Evolutionary conservation across 768 basidiomycete genomes (phyloP), one percentile per base, ranked within the genome.

Genomic region (Suillus paluster): DNA sequence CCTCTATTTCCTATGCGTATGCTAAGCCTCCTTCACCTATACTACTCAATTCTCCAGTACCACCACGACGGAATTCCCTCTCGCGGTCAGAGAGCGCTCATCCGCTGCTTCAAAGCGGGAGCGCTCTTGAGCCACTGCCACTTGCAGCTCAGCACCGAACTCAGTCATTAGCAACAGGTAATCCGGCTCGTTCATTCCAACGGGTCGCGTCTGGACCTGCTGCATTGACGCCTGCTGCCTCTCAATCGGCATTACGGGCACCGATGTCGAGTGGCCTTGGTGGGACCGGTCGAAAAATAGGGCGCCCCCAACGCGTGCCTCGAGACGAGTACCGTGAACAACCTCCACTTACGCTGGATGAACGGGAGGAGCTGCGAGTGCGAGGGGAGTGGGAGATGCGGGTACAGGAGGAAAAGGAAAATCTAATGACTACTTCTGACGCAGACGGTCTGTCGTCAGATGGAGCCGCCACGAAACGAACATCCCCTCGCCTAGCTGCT

Each of bases 41-140:
- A 25, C 61, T 77, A 19, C 70, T 77, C 53, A 70, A 74, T 59
- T 80, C 82, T 34, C 78, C 79, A 1, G 65, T 76, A 21, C 78
- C 78, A 7, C 63, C 76, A 23, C 69, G 78, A 55, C 81, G 85
- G 59, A 70, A 78, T 21, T 84, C 88, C 0, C 80, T 91, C 33
- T 84, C 88, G 5, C 86, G 86, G 49, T 88, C 89, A 44, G 89
- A 91, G 70, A 88, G 84, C 68, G 81, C 84, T 34, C 83, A 84
- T 65, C 75, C 84, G n/a, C 71, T 79, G 9, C 77, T 82, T n/a
- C 71, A 72, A 30, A 62, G 69, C 62, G 65, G 21, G 60, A 41
- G 54, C 38, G 36, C 21, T 9, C 10, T 11, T 19, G 54, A 55
- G 3, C 17, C 71, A 55, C 73, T 68, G 64, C 75, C 25, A 27